Percentiles rank a stretch among this genome's conserved stretches.
Evolutionary conservation across 306 rosid species (phyloP).

Genomic region (Pterocarpus santalinus): DNA sequence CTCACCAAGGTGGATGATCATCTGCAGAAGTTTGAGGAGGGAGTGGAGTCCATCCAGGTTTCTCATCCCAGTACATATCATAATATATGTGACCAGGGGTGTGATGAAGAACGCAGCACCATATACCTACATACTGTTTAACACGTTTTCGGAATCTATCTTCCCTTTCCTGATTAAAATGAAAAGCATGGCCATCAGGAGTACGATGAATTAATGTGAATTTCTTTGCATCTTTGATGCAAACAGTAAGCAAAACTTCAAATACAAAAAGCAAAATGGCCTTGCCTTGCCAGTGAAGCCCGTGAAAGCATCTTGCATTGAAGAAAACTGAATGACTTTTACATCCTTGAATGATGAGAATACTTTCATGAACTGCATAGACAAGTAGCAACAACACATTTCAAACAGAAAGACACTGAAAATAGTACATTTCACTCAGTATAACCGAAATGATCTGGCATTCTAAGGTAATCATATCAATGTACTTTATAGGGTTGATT

Average conservation of each 20-base stretch:
- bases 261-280: neutral
- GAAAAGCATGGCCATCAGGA: slow-evolving; percentile 36
- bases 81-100: slow-evolving; percentile 91
- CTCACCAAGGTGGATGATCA: slow-evolving; percentile 88
- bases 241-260: slow-evolving; percentile 14
- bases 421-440: slow-evolving; percentile 9
- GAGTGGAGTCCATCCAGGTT: slow-evolving; percentile 86
- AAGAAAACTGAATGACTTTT: slow-evolving; percentile 87
- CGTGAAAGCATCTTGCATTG: slow-evolving; percentile 84
- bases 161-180: slow-evolving; percentile 69
- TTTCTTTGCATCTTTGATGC: slow-evolving; percentile 23
- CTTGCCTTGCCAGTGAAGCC: slow-evolving; percentile 84
- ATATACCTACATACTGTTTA: slow-evolving; percentile 85
- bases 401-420: neutral
- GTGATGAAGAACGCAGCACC: slow-evolving; percentile 89
- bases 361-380: slow-evolving; percentile 69
- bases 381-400: slow-evolving; percentile 35
- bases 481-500: slow-evolving; percentile 6
- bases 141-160: slow-evolving; percentile 78
- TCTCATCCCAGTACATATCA: slow-evolving; percentile 99
- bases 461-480: slow-evolving; percentile 1
- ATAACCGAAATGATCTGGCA: neutral
- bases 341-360: slow-evolving; percentile 87
- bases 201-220: neutral
- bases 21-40: slow-evolving; percentile 87